phyloP scores from a whole-genome alignment of 345 rosid species.

The Eucalyptus regnans region DNA sequence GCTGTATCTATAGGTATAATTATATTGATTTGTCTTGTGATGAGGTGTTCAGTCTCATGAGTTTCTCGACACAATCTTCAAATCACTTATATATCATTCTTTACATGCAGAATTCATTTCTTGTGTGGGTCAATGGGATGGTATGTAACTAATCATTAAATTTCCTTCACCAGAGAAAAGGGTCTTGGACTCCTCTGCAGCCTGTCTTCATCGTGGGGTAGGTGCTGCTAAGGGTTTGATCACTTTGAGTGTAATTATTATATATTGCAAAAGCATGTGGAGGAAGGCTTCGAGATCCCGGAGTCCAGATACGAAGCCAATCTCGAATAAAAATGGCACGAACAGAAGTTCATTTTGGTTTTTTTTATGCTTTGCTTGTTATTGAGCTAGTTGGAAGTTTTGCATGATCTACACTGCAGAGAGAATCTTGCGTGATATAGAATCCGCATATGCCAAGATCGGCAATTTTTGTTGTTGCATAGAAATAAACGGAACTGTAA shows the following conservation, averaged over 20 bases:
- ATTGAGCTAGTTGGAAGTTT: background rate
- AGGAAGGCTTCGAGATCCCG: background rate
- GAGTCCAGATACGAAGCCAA: background rate
- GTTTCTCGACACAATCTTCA: background rate
- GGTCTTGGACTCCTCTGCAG: background rate
- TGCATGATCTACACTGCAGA: background rate
- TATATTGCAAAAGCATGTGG: background rate
- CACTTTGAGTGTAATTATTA: background rate
- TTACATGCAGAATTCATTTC: background rate
- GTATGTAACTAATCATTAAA: background rate
- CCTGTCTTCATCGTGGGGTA: background rate
- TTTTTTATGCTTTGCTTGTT: background rate
- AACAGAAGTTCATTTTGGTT: background rate
- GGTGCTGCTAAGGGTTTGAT: background rate
- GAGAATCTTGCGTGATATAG: slow-evolving; percentile 2
- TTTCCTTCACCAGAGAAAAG: background rate
- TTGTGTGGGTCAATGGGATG: background rate
- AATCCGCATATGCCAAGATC: slow-evolving; percentile 1
- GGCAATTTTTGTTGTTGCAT: slow-evolving; percentile 1
- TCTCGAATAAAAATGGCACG: background rate
- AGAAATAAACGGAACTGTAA: slow-evolving; percentile 14
- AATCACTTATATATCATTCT: background rate
- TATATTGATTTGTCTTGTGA: background rate
- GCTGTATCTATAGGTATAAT: slow-evolving; percentile 10
- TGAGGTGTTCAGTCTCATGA: background rate